phyloP scores from a whole-genome alignment of 768 basidiomycete genomes.

The Tulasnella sp. region DNA sequence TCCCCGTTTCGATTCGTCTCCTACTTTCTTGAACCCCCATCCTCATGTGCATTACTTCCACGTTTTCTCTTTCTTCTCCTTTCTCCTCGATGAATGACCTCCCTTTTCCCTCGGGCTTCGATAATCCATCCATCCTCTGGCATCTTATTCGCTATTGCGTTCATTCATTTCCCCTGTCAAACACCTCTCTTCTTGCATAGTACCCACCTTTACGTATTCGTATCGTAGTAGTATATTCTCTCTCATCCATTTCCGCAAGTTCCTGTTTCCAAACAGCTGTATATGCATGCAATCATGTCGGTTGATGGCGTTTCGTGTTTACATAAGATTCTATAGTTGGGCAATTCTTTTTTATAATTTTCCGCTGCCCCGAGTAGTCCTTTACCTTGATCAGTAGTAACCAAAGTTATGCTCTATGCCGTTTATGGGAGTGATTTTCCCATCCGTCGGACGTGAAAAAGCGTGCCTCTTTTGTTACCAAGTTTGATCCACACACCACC shows the following conservation, averaged over 20 bases:
- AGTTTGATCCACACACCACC: background rate
- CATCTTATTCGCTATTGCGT: constrained; percentile 22
- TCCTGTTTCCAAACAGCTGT: background rate
- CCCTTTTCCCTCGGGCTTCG: constrained; percentile 7
- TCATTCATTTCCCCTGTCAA: constrained; percentile 15
- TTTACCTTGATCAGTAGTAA: background rate
- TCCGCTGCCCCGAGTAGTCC: background rate
- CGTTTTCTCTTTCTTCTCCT: background rate
- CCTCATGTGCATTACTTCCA: constrained; percentile 4
- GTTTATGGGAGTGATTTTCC: constrained; percentile 10
- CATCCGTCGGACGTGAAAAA: background rate
- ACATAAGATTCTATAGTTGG: constrained; percentile 2
- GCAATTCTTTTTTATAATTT: background rate
- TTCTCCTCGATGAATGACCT: background rate
- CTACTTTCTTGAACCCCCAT: background rate
- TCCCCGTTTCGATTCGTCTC: background rate
- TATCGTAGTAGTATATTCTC: background rate
- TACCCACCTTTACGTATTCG: background rate
- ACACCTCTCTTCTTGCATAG: constrained; percentile 7
- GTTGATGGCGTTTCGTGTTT: background rate
- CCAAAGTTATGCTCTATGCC: background rate
- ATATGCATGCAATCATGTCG: background rate
- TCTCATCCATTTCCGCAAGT: background rate
- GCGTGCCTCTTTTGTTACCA: background rate
- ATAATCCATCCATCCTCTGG: background rate